phyloP scores from a whole-genome alignment of 2,329 filamentous ascomycete genomes.

The Colletotrichum caudatum region DNA sequence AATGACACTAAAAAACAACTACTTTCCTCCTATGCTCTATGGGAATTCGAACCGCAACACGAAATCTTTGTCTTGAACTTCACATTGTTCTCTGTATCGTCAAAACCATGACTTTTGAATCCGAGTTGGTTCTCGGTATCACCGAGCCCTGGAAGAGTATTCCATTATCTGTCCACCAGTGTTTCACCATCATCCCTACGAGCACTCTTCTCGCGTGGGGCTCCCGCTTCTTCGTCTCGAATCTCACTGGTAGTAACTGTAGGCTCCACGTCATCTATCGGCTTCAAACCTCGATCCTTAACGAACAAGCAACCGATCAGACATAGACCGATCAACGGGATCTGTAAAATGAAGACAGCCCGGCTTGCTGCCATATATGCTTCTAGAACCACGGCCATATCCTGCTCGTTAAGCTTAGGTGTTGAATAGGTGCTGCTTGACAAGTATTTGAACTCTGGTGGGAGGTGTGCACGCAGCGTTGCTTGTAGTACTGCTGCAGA shows the following conservation, averaged over 20 bases:
- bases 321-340: slow-evolving; percentile 64
- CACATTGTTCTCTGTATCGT: too few species aligned
- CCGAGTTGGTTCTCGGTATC: background rate
- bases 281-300: slow-evolving; percentile 61
- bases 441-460: slow-evolving; percentile 45
- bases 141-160: too few species aligned
- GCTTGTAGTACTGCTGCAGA: slow-evolving; percentile 63
- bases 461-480: slow-evolving; percentile 46
- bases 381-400: slow-evolving; percentile 44
- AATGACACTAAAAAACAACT: too few species aligned
- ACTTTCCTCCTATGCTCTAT: background rate
- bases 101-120: background rate
- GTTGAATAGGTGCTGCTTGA: slow-evolving; percentile 48
- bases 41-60: background rate
- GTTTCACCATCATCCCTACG: too few species aligned
- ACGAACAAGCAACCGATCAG: slow-evolving; percentile 64
- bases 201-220: background rate
- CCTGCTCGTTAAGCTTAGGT: slow-evolving; percentile 35
- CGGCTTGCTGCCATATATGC: slow-evolving; percentile 66
- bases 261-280: slow-evolving; percentile 9
- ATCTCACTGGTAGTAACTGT: slow-evolving; percentile 8
- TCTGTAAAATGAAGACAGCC: slow-evolving; percentile 68
- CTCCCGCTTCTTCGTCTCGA: slow-evolving; percentile 25
- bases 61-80: background rate
- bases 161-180: background rate